These are phyloP conservation scores for Xylariales sp. DNA, from an alignment of 2,329 filamentous ascomycete genomes.

Conservation along the genomic window DNA sequence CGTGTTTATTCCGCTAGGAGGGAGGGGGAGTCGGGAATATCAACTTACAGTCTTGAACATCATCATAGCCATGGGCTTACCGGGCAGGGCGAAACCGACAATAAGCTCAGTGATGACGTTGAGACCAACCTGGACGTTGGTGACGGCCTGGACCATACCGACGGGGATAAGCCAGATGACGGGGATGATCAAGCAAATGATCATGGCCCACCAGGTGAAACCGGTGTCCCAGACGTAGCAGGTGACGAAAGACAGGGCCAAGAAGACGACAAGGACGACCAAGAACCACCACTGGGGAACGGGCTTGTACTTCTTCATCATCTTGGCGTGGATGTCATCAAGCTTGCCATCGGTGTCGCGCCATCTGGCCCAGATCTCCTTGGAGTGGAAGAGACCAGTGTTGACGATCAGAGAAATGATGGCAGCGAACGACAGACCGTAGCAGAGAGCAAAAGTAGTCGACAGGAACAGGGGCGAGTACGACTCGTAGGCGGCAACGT, in stretches of 20 bases:
- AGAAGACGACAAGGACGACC: constrained; percentile 36
- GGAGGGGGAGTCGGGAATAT: too few relatives aligned
- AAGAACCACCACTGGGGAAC: constrained; percentile 54
- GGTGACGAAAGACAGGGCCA: constrained; percentile 42
- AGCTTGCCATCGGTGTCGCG: constrained; percentile 42
- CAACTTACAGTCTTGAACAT: constrained; percentile 39
- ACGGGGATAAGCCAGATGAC: constrained; percentile 42
- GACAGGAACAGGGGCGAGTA: constrained; percentile 54
- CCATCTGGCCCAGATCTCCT: constrained; percentile 38
- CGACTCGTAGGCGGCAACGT: constrained; percentile 44
- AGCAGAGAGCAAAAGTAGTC: constrained; percentile 38
- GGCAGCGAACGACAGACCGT: constrained; percentile 50
- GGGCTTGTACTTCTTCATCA: constrained; percentile 50
- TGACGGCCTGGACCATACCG: constrained; percentile 42
- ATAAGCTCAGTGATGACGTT: constrained; percentile 52
- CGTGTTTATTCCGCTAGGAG: too few relatives aligned
- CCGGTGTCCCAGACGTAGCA: constrained; percentile 40
- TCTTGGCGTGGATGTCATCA: constrained; percentile 42
- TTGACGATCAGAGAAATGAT: constrained; percentile 40
- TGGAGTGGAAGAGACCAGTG: constrained; percentile 32
- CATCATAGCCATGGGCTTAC: constrained; percentile 50
- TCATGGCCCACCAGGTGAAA: constrained; percentile 49
- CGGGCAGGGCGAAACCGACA: constrained; percentile 56
- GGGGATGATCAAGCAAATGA: constrained; percentile 42
- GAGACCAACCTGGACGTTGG: constrained; percentile 45